phyloP scores from a whole-genome alignment of 2,329 filamentous ascomycete species.

The Fusarium pseudonygamai region DNA sequence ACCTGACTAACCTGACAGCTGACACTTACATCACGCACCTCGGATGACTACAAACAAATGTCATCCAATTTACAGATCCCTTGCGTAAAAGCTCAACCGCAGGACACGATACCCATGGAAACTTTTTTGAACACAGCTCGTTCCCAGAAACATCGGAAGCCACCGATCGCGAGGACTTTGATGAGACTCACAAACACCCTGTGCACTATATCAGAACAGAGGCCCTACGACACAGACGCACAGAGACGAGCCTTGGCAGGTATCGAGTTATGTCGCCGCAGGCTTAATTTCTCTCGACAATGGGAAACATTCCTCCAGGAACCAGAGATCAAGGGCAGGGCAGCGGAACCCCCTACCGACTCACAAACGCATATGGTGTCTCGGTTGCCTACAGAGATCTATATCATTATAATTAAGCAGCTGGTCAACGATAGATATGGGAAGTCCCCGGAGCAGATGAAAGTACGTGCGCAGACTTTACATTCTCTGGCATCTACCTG shows the following conservation, averaged over 20 bases:
- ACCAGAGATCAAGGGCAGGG: not conserved
- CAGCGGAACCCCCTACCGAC: not conserved
- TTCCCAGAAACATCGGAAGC: no score
- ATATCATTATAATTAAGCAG: not conserved
- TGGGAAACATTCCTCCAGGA: not conserved
- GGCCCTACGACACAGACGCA: not conserved
- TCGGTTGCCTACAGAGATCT: not conserved
- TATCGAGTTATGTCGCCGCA: not conserved
- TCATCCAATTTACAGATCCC: no score
- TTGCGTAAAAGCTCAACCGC: not conserved
- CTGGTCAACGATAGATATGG: not conserved
- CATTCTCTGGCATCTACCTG: not conserved
- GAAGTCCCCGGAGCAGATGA: not conserved
- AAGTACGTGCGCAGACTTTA: not conserved
- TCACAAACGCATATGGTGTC: not conserved
- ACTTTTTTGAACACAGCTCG: fast-evolving
- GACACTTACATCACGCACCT: no score
- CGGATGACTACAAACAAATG: no score
- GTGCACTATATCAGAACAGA: not conserved
- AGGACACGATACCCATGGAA: not conserved
- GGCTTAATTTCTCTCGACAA: not conserved
- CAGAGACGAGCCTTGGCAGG: not conserved
- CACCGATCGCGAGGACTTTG: not conserved
- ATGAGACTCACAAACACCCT: not conserved
- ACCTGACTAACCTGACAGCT: no score